These are phyloP conservation scores for Dunaliella sp. DNA, from an alignment of 139 green algal species.

Conservation along the genomic window DNA sequence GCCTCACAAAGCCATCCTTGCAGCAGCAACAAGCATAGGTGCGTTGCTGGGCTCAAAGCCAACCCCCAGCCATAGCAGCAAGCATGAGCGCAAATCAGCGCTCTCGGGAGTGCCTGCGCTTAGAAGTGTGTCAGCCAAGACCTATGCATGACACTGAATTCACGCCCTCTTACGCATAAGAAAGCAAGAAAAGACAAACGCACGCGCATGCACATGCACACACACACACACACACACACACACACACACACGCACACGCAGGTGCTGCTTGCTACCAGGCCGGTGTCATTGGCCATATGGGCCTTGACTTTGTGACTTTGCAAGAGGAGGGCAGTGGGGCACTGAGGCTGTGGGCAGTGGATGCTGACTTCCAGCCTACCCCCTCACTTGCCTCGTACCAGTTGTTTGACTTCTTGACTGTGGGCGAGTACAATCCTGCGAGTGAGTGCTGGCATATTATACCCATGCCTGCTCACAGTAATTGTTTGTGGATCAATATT, in stretches of 20 bases:
- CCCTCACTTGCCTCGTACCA: conserved; percentile 55
- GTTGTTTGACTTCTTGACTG: conserved; percentile 63
- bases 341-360: conserved; percentile 44
- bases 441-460: too few relatives aligned
- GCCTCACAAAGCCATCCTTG: conserved; percentile 46
- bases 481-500: too few relatives aligned
- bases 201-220: conserved; percentile 3
- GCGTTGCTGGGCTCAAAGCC: too few relatives aligned
- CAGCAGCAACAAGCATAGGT: conserved; percentile 43
- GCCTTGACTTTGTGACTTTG: conserved; percentile 58
- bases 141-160: conserved; percentile 1
- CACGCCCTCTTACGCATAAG: too few relatives aligned
- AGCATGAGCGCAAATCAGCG: too few relatives aligned
- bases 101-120: neutral
- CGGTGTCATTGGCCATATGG: conserved; percentile 56
- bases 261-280: conserved; percentile 27
- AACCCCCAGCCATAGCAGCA: too few relatives aligned
- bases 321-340: conserved; percentile 21
- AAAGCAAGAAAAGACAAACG: too few relatives aligned
- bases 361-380: conserved; percentile 35
- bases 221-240: neutral
- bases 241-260: conserved; percentile 10
- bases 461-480: too few relatives aligned
- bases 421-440: conserved; percentile 40
- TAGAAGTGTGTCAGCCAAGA: neutral